Conservation (phyloP, 345 rosid genomes). For the Brassica incana region DNA sequence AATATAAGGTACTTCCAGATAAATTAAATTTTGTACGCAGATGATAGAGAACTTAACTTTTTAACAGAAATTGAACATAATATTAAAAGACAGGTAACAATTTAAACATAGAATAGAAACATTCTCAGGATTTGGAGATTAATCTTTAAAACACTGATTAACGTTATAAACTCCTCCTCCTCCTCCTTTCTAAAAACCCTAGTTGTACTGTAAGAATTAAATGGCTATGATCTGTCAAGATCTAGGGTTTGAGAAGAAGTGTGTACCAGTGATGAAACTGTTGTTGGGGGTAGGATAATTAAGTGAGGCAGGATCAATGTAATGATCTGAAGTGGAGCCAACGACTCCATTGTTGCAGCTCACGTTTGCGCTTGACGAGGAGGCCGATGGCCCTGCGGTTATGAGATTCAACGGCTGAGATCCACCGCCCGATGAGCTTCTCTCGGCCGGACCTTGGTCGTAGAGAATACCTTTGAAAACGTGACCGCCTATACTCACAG, state of each 20-base stretch:
- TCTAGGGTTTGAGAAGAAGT: slow-evolving; percentile 84
- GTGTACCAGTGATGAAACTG: slow-evolving; percentile 80
- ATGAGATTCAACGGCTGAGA: slow-evolving; percentile 50
- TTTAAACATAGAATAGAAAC: background rate
- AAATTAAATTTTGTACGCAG: background rate
- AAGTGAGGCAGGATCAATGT: slow-evolving; percentile 28
- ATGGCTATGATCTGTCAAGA: slow-evolving; percentile 39
- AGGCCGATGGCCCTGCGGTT: slow-evolving; percentile 39
- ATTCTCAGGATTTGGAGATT: background rate
- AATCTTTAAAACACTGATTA: background rate
- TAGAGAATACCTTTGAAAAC: slow-evolving; percentile 86
- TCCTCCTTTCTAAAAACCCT: background rate
- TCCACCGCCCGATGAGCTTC: slow-evolving; percentile 25
- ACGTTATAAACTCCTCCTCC: background rate
- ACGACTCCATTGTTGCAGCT: slow-evolving; percentile 37
- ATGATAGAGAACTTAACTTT: background rate
- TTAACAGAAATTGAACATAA: background rate
- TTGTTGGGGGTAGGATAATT: slow-evolving; percentile 72
- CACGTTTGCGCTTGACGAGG: slow-evolving; percentile 43
- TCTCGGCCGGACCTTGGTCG: slow-evolving; percentile 63
- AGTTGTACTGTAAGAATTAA: slow-evolving; percentile 20
- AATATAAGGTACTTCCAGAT: slow-evolving; percentile 1
- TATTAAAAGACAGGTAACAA: background rate
- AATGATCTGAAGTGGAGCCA: slow-evolving; percentile 36
- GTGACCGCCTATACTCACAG: slow-evolving; percentile 83